Base-by-base conservation (phyloP, 805 yeast species). In the Jamesozyma gamospora region DNA sequence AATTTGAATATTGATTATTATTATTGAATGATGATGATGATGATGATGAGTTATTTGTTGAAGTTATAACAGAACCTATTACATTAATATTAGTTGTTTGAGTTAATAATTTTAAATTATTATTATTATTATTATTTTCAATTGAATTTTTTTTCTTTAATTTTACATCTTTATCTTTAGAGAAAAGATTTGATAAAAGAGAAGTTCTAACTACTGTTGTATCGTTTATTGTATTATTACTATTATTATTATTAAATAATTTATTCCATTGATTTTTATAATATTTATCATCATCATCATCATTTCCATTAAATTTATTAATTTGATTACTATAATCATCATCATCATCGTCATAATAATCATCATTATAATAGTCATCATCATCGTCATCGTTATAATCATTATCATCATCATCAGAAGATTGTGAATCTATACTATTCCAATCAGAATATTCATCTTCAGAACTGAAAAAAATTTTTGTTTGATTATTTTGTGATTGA, bases 391-490 rank as follows among this genome's bases (percentile, higher is more conserved):
- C 40, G 10, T 44, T 42, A 39, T 42, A 43, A 15, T 48, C 51
- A 14, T 51, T 51, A 10, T 48, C 55, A 15, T 51, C 53, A 18
- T 50, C 54, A 25, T 52, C 45, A 10, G 47, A 51, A 10, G 52
- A 48, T 26, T 56, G 60, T 31, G 51, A 55, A 3, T 55, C 48
- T 3, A 51, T 34, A n/a, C 55, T 47, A 36, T 57, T 53, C 60
- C 60, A 57, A 37, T 54, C 62, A 4, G 63, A 57, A 28, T 54
- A 60, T 13, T 57, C 61, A 26, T 58, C 65, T 18, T 59, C 65
- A 34, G 62, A 55, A 32, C 62, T 56, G 36, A 58, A 51, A 32
- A 56, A 58, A 21, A n/a, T 26, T 27, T 5, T 32, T 28, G 2
- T 26, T 21, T 21, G 8, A 21, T 21, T 21, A 21, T 21, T 21